Evolutionary conservation across 1,284 basidiomycete species (phyloP), one percentile per base, ranked within the genome.

Genomic region (Stygiomarasmius scandens): DNA sequence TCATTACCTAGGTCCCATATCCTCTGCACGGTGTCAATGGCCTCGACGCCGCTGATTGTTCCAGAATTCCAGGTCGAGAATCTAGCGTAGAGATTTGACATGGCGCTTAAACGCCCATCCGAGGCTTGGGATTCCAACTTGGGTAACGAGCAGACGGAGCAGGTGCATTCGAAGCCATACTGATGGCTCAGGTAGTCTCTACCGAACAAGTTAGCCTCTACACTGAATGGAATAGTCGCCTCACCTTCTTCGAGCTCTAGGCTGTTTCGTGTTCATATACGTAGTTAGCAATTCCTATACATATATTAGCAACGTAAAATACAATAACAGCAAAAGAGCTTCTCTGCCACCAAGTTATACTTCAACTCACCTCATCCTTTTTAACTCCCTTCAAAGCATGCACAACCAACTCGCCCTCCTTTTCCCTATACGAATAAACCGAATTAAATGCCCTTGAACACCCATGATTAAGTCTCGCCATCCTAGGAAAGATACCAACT

Each of bases 401-500:
- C 2, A 87, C 80, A 44, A 82, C 78, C 23, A 86, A 62, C 3
- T 68, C 67, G 8, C 69, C 67, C 58, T 84, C 80, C 19, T 71
- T 64, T 41, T 79, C 74, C 57, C 81, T 73, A 78, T 81, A 87
- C 1, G 75, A 75, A 64, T 87, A 87, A 12, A 87, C 81, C 2
- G 75, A 75, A 66, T 87, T 87, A 70, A 87, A 87, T 9, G 84
- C 83, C 54, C 77, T 74, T 2, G 84, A 81, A 65, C 85, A 87
- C 0, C 82, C 85, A 60, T 87, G 86, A 62, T 89, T 89, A 55
- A 87, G 62, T 46, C 86, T 73, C 10, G 85, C 84, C 75, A 83
- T 85, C 22, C 68, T 73, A 12, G 85, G 85, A 65, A 87, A 87
- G 14, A 89, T 73, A 0, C 84, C 86, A 3, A 81, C 80, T 25